These are phyloP conservation scores for Aspergillus biplanus DNA, from an alignment of 495 filamentous ascomycete species.

Conservation along the genomic window DNA sequence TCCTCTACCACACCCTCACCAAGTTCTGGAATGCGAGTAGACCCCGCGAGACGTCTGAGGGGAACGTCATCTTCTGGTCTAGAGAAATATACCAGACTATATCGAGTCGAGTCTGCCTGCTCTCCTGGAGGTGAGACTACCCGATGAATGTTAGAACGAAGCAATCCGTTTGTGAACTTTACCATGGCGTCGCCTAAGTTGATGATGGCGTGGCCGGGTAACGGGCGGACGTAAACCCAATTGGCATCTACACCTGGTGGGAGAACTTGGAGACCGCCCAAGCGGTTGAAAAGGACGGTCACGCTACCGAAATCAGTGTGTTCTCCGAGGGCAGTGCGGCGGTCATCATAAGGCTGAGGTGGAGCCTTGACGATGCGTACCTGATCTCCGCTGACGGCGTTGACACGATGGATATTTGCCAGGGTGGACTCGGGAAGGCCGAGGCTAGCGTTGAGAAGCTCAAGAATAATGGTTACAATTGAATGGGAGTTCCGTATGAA, in stretches of 20 bases:
- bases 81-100: slow-evolving; percentile 66
- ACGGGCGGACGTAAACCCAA: slow-evolving; percentile 64
- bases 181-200: slow-evolving; percentile 70
- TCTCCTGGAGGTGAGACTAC: slow-evolving; percentile 60
- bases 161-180: slow-evolving; percentile 62
- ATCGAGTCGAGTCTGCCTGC: slow-evolving; percentile 54
- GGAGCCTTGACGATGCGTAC: slow-evolving; percentile 58
- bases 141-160: slow-evolving; percentile 66
- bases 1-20: slow-evolving; percentile 42
- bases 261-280: slow-evolving; percentile 62
- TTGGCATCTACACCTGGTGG: slow-evolving; percentile 49
- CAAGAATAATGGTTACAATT: slow-evolving; percentile 52
- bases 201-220: slow-evolving; percentile 60
- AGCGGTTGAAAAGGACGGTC: slow-evolving; percentile 63
- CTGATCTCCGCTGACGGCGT: slow-evolving; percentile 57
- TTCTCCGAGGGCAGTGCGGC: slow-evolving; percentile 46
- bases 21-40: slow-evolving; percentile 33
- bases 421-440: slow-evolving; percentile 53
- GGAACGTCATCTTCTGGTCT: slow-evolving; percentile 61
- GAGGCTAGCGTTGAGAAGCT: slow-evolving; percentile 53
- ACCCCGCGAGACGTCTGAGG: slow-evolving; percentile 50
- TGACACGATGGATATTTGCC: slow-evolving; percentile 52
- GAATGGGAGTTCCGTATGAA: slow-evolving; percentile 55
- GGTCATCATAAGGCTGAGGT: slow-evolving; percentile 45
- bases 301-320: slow-evolving; percentile 60